Evolutionary conservation across 1,284 basidiomycete genomes (phyloP), one percentile per base, ranked within the genome.

Genomic region (Melanopsichium pennsylvanicum): DNA sequence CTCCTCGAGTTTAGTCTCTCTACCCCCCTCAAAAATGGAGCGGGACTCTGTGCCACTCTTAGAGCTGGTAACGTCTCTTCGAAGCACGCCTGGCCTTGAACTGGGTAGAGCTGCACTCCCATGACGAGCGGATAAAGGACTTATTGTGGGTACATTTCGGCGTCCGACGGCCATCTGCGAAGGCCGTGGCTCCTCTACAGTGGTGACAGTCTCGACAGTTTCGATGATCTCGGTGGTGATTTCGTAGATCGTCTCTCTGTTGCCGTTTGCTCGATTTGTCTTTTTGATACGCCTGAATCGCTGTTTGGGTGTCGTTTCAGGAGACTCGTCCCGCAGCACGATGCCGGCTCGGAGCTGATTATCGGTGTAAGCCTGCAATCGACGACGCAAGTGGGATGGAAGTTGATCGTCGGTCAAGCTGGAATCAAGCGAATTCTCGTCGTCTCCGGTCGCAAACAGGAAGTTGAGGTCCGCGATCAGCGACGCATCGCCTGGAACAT

Each of bases 201-300:
- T 77, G 31, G 78, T 76, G 9, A 71, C 54, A 8, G 76, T 66
- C 48, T 76, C 72, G 21, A 72, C 47, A 4, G 75, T 80, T 60
- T 83, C 82, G 9, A 72, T 72, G 22, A 82, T 67, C 63, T 83
- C 82, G 25, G 83, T 83, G 4, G 79, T 82, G 52, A 84, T 81
- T 72, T 84, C 83, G 54, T 80, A 82, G 19, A 78, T 67, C 19
- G 77, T 79, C 15, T 81, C 77, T 12, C 64, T 33, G 16, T 69
- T 64, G 12, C 71, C 61, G 9, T 72, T 62, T 41, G 66, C 66
- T 19, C 48, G 52, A 22, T 70, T 64, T 22, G 67, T 49, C 36
- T 75, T 64, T 29, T 52, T 49, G 19, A 61, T 48, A 36, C 57
- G 61, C 8, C 70, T 48, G 13, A 76, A 62, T 2, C 71, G 49